Base-by-base conservation (phyloP, 345 rosid species). In the Citrus inodora region DNA sequence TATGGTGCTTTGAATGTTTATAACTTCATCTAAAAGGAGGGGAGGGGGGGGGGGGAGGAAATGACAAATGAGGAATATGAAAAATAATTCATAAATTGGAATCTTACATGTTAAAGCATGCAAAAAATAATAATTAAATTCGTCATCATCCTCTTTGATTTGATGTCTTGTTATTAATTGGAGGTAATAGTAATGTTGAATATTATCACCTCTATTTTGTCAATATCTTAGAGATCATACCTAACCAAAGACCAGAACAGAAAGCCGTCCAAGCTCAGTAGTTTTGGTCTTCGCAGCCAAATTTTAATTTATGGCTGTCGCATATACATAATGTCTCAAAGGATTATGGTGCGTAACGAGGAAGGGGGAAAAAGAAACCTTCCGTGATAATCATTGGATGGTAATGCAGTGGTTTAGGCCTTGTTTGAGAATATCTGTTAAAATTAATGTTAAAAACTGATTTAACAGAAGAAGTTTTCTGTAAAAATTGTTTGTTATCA, bases 61-160 rank as follows among this genome's bases (percentile, higher is more conserved):
- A 79, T 60, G 83, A 83, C 80, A 73, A 78, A 61, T 4, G 58
- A 70, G 69, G 82, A 70, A 82, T 77, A 74, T 56, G 4, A 13
- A 16, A 42, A 37, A 32, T 22, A 42, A 9, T 51, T 73, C 66
- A 65, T 56, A n/a, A 76, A 75, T 55, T 30, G 65, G 81, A 62
- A 72, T 76, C 78, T 68, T 68, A 21, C 8, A n/a, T 11, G 6
- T 51, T 70, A 24, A 67, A 67, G 46, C 33, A 70, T 28, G 24
- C 7, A 51, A 17, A 48, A 16, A 4, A 27, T 27, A 24, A 13
- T 3, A 4, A 46, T 46, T 46, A 3, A 46, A 46, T 46, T 46
- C 46, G 46, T 40, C 51, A 46, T 3, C 19, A 19, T 70, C 16
- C 7, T n/a, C 28, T n/a, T 67, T 37, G 48, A 67, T 67, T 38